Percentiles rank a stretch among this genome's conserved stretches.
Evolutionary conservation across 495 filamentous ascomycete genomes (phyloP).

Genomic region (Lophiotrema nucula): DNA sequence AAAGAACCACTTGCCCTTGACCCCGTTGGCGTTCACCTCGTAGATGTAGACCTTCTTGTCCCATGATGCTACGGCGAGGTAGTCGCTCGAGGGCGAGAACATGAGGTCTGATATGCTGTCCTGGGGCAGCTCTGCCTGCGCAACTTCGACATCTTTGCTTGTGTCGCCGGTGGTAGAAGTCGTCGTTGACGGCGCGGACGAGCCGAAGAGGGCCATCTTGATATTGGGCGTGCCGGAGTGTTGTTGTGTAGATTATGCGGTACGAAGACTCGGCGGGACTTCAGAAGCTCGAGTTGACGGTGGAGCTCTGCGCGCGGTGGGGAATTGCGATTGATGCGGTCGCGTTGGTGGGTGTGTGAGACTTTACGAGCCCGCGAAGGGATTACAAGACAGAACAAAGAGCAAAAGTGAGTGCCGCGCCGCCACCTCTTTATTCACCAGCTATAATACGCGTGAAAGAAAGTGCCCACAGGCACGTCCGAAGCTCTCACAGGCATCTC

Average conservation of each 20-base stretch:
- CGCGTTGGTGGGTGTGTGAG: no score
- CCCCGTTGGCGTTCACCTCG: conserved; percentile 69
- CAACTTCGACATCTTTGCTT: conserved; percentile 77
- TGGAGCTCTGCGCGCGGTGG: background rate
- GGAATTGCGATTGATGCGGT: no score
- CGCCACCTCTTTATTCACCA: no score
- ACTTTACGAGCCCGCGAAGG: no score
- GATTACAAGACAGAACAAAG: background rate
- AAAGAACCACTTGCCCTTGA: conserved; percentile 73
- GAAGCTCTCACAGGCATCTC: conserved; percentile 10
- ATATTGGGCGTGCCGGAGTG: conserved; percentile 30
- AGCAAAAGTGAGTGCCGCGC: no score
- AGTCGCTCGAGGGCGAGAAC: conserved; percentile 75
- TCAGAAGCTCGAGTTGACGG: background rate
- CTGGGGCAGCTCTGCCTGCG: conserved; percentile 62
- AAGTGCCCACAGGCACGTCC: background rate
- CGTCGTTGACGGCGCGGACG: conserved; percentile 49
- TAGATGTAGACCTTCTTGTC: conserved; percentile 94
- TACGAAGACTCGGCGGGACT: no score
- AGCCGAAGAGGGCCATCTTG: conserved; percentile 69
- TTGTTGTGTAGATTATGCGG: conserved; percentile 18
- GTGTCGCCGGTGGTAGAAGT: conserved; percentile 88
- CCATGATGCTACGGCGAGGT: conserved; percentile 85
- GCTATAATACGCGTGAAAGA: background rate
- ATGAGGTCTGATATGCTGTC: conserved; percentile 82